Evolutionary conservation across 2,329 filamentous ascomycete species (phyloP).

Genomic region (Polychaeton citri): DNA sequence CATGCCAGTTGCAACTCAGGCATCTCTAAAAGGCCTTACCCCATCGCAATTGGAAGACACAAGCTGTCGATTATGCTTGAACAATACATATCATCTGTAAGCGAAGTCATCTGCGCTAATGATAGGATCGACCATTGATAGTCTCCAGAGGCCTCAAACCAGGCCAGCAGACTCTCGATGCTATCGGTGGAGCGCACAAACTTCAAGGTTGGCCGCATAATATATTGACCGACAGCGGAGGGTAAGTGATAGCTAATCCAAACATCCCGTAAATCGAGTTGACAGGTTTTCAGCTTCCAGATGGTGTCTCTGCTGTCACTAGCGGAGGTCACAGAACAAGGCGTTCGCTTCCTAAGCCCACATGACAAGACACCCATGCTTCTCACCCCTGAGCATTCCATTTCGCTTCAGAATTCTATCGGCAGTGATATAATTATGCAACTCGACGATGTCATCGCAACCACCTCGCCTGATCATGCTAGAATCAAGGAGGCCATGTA

Average conservation of each 20-base stretch:
- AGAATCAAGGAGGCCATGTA: constrained; percentile 94
- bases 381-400: constrained; percentile 92
- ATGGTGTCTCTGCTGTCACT: constrained; percentile 96
- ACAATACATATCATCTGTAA: constrained; percentile 92
- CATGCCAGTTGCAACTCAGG: constrained; percentile 97
- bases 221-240: constrained; percentile 58
- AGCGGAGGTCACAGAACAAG: constrained; percentile 87
- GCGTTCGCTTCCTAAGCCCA: constrained; percentile 88
- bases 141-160: constrained; percentile 61
- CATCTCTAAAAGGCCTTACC: constrained; percentile 84
- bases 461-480: constrained; percentile 75
- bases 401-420: constrained; percentile 89
- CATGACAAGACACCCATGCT: constrained; percentile 95
- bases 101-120: no score
- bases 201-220: constrained; percentile 93
- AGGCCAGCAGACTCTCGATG: constrained; percentile 76
- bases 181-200: constrained; percentile 83
- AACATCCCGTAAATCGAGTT: constrained; percentile 8
- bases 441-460: constrained; percentile 93
- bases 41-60: constrained; percentile 84
- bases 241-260: constrained; percentile 21
- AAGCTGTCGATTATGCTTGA: constrained; percentile 79
- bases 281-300: constrained; percentile 58
- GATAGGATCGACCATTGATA: no score
- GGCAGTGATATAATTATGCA: constrained; percentile 99